Evolutionary conservation across 2,329 filamentous ascomycete species (phyloP), one percentile per base, ranked within the genome.

Genomic region (Phialophora verrucosa): DNA sequence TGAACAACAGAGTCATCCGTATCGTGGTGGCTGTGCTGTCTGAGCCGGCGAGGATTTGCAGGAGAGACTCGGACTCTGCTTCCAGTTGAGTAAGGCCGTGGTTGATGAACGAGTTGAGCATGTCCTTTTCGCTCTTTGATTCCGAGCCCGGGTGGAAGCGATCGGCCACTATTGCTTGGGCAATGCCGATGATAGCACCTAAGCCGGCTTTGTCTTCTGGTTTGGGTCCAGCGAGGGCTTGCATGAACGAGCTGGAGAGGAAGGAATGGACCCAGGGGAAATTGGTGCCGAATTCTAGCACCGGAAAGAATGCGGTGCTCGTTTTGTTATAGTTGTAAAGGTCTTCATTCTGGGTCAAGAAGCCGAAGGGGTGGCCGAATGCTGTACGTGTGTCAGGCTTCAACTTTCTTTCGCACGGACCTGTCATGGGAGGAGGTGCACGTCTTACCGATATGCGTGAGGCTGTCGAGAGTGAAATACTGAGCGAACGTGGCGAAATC

Each of bases 31-130:
- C 58, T 11, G 66, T 65, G 6, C 66, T 62, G 27, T 69, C 64
- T 12, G 66, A 60, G n/a, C 63, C 66, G n/a, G 50, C 66, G 14
- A 68, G 42, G 27, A 68, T 44, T 56, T 69, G 66, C 2, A 69
- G 49, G 7, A 59, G 31, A 17, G 64, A 53, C 32, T 69, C 66
- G 11, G 29, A 42, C 27, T 64, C 66, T 25, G 56, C 59, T 23
- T 65, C 27, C 17, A 50, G 31, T 49, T 53, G 49, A 20, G 31
- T 60, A 11, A 69, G 54, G 49, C 74, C 73, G 50, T 75, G 72
- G 3, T 64, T 66, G 42, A 75, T 69, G 56, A 75, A 75, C 1
- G 72, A 74, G 10, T 70, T 73, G 5, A 76, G 57, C 73, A 76
- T 75, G 54, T 76, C 73, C 12, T 63, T 59, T 56, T 70, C 62